Evolutionary conservation across 345 rosid genomes (phyloP).

Genomic region (Ailanthus altissimus): DNA sequence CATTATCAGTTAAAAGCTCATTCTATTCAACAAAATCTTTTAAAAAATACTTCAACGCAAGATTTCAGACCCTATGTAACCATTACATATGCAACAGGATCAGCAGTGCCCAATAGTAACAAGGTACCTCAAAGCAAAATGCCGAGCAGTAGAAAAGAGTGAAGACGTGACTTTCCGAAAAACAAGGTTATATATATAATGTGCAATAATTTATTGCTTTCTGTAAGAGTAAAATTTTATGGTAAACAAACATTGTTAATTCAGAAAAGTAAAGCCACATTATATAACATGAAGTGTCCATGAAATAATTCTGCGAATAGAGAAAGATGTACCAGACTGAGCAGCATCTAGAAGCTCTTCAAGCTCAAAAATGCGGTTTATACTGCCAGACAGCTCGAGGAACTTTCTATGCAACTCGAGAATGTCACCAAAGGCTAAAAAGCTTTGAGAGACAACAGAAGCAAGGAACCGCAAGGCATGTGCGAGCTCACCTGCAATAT

Average conservation of each 20-base stretch:
- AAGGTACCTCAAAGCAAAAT: background rate
- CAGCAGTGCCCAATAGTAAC: background rate
- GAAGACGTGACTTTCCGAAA: background rate
- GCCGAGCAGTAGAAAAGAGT: background rate
- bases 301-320: background rate
- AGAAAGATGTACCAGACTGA: conserved; percentile 59
- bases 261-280: background rate
- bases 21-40: too few species aligned
- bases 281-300: background rate
- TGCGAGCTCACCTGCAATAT: conserved; percentile 81
- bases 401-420: conserved; percentile 91
- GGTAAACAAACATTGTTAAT: background rate
- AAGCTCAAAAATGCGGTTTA: conserved; percentile 90
- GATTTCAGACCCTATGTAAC: too few species aligned
- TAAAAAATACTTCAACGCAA: too few species aligned
- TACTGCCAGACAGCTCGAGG: conserved; percentile 86
- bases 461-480: conserved; percentile 95
- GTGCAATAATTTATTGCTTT: background rate
- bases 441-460: conserved; percentile 98
- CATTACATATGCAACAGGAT: too few species aligned
- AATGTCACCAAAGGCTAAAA: conserved; percentile 96
- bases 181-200: background rate
- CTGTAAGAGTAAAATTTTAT: background rate
- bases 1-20: too few species aligned
- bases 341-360: conserved; percentile 93